phyloP scores from a whole-genome alignment of 2,329 filamentous ascomycete genomes.

The Penicillium sp. region DNA sequence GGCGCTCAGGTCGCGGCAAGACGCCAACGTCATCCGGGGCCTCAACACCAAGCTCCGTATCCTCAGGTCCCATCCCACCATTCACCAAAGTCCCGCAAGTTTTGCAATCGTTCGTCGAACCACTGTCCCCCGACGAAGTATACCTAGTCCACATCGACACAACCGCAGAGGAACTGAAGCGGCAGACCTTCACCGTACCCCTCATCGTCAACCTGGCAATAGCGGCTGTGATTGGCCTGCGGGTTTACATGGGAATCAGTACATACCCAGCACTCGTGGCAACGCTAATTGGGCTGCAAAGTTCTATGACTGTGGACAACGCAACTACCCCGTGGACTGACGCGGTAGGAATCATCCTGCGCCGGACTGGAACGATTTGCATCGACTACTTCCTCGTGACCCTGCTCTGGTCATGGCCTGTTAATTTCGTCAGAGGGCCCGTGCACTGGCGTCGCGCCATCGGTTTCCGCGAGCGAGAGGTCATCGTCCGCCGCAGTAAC shows the following conservation, averaged over 20 bases:
- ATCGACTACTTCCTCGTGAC: conserved; percentile 69
- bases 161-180: conserved; percentile 68
- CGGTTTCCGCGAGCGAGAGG: conserved; percentile 75
- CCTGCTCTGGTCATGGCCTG: conserved; percentile 71
- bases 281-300: conserved; percentile 64
- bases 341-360: conserved; percentile 56
- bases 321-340: conserved; percentile 56
- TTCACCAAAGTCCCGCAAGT: conserved; percentile 65
- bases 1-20: conserved; percentile 31
- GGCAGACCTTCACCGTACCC: conserved; percentile 78
- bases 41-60: conserved; percentile 34
- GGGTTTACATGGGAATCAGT: conserved; percentile 66
- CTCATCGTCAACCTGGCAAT: conserved; percentile 72
- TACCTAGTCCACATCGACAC: conserved; percentile 84
- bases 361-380: conserved; percentile 64
- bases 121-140: conserved; percentile 66
- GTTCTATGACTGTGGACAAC: conserved; percentile 64
- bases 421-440: conserved; percentile 68
- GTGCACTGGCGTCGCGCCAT: conserved; percentile 69
- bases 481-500: conserved; percentile 73
- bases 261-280: conserved; percentile 69
- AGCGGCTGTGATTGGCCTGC: conserved; percentile 61
- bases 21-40: conserved; percentile 27
- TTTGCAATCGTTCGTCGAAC: conserved; percentile 64
- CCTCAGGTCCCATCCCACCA: conserved; percentile 54